Conservation (phyloP, 352 stramenopile genomes). For the Elongisporangium undulatum region DNA sequence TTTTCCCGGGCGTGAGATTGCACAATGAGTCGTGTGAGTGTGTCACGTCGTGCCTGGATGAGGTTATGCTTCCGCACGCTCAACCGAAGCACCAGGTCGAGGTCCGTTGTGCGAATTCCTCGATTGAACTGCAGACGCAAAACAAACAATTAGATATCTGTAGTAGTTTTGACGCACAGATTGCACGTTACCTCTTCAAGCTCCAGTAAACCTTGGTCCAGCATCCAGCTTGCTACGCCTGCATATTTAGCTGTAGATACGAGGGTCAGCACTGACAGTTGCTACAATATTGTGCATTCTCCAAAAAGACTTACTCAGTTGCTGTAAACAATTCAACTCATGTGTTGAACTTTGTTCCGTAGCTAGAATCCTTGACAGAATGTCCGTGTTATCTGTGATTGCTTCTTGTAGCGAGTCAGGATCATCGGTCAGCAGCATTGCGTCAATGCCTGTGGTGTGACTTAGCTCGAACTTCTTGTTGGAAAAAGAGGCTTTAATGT, state of each 20-base stretch:
- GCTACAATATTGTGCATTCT: not conserved
- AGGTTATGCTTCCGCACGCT: not conserved
- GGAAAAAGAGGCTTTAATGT: slow-evolving; percentile 12
- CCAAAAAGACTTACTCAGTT: not conserved
- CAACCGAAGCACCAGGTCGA: not conserved
- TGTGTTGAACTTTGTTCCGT: not conserved
- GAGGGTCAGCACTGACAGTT: not conserved
- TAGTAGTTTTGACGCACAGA: no score
- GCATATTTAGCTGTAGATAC: not conserved
- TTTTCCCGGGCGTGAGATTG: not conserved
- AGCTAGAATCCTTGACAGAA: not conserved
- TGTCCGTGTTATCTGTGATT: not conserved
- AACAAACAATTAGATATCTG: not conserved
- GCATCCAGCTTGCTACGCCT: not conserved
- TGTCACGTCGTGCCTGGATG: not conserved
- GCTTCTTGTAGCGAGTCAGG: not conserved
- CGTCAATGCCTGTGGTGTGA: not conserved
- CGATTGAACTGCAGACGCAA: not conserved
- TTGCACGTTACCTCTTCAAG: not conserved
- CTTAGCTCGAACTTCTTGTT: slow-evolving; percentile 5
- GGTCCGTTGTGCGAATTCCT: not conserved
- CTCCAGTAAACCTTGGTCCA: not conserved
- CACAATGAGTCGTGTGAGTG: not conserved
- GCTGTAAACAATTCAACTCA: not conserved
- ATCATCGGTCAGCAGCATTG: not conserved